These are phyloP conservation scores for Ochromonas danica DNA, from an alignment of 108 stramenopile genomes.

Conservation along the genomic window DNA sequence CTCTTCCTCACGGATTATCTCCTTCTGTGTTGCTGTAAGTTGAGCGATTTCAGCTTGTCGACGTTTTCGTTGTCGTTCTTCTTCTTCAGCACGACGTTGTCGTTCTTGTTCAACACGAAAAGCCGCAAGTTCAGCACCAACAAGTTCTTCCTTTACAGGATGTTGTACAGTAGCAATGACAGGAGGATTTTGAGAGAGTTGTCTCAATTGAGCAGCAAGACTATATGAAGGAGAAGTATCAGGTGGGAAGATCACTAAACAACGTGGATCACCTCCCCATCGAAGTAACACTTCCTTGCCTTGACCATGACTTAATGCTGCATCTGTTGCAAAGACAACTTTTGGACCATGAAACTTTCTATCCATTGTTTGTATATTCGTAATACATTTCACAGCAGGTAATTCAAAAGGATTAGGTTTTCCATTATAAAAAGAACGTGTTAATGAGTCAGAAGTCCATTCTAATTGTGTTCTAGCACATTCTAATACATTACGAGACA, in stretches of 20 bases:
- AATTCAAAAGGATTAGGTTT: constrained; percentile 36
- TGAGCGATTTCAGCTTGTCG: constrained; percentile 18
- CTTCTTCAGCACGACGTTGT: not conserved
- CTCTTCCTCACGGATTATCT: not conserved
- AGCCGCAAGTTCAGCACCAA: not conserved
- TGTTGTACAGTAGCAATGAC: not conserved
- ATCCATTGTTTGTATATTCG: not conserved
- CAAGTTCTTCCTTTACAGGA: not conserved
- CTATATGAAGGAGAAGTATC: not conserved
- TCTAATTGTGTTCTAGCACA: constrained; percentile 12
- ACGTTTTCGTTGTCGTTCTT: not conserved
- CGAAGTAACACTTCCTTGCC: constrained; percentile 25
- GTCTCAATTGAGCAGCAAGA: not conserved
- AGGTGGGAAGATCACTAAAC: not conserved
- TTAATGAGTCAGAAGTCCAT: constrained; percentile 24
- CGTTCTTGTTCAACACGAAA: not conserved
- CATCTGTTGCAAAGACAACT: constrained; percentile 24
- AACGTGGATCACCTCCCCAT: constrained; percentile 36
- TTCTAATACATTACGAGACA: constrained; percentile 26
- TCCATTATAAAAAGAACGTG: constrained; percentile 9
- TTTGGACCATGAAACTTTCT: constrained; percentile 12
- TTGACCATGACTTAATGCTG: not conserved
- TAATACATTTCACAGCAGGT: not conserved
- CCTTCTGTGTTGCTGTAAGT: not conserved
- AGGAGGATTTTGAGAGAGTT: not conserved